Evolutionary conservation across 257 asterid genomes (phyloP), one percentile per base, ranked within the genome.

Genomic region (Salvia rosmarinus): DNA sequence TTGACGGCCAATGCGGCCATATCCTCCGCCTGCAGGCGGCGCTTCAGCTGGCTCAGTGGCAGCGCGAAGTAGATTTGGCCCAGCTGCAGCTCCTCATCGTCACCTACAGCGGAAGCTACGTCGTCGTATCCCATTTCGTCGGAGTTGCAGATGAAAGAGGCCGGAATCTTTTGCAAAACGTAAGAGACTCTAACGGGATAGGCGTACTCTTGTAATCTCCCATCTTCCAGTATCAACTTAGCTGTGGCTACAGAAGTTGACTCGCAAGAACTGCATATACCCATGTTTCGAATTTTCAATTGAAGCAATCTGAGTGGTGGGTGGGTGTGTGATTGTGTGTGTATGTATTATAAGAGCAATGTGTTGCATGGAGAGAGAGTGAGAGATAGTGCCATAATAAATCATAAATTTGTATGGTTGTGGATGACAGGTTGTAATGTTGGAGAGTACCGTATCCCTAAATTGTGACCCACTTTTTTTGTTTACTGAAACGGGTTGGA

Each of bases 1-100:
- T 86, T 91, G 1, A 89, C 91, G 5, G 96, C 97, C 88, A 91
- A 81, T 75, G 96, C 95, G 0, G 97, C 96, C 96, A 91, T 91
- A 70, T 91, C 96, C 79, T 81, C 93, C 47, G 91, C 83, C 71
- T 61, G 82, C 1, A 89, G 76, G 75, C 80, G 85, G 57, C 70
- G 81, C 42, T 73, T 75, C 72, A 86, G 40, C 43, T 79, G 72
- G 75, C 59, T 78, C 71, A 87, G 39, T 17, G 96, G 95, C 71
- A 89, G 84, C 52, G 87, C 90, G 12, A 91, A 91, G 57, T 91
- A 91, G 23, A 87, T 75, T 75, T 91, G 96, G 2, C 96, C 96
- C 3, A 82, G 86, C 72, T 78, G 88, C 39, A 91, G 84, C 72
- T 70, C 89, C 13, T 91, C 97, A 49, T 87, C 95, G 7, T 69